Percentiles rank a stretch among this genome's conserved stretches.
Conservation (phyloP, 345 rosid genomes). For the Populus deltoides region DNA sequence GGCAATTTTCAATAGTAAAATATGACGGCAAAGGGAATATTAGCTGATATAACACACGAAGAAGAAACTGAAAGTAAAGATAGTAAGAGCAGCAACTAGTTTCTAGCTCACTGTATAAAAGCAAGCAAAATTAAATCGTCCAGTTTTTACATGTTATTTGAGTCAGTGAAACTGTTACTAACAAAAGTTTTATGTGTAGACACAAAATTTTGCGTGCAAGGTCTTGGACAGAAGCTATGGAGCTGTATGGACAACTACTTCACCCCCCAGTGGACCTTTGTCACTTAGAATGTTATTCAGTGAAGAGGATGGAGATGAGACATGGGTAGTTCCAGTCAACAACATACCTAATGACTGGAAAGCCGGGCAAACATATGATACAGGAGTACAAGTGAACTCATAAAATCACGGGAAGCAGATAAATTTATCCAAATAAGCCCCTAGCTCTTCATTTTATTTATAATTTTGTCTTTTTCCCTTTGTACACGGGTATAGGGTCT, state of each 20-base stretch:
- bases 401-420: constrained; percentile 4
- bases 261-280: constrained; percentile 59
- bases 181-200: constrained; percentile 32
- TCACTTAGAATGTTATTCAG: constrained; percentile 62
- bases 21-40: not conserved
- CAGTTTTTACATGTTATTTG: not conserved
- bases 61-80: not conserved
- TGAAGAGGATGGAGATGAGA: constrained; percentile 51
- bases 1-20: not conserved
- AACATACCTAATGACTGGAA: constrained; percentile 60
- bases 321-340: constrained; percentile 62
- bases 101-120: not conserved
- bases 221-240: constrained; percentile 50
- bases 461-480: not conserved
- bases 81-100: not conserved
- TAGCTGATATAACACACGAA: not conserved
- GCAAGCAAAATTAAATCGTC: not conserved
- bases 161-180: not conserved
- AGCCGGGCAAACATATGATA: constrained; percentile 59
- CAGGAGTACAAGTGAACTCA: constrained; percentile 48
- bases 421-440: not conserved
- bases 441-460: not conserved
- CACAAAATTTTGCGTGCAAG: constrained; percentile 50
- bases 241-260: constrained; percentile 53
- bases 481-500: not conserved